Base-by-base conservation (phyloP, 768 basidiomycete species). In the Amanita jacksonii region DNA sequence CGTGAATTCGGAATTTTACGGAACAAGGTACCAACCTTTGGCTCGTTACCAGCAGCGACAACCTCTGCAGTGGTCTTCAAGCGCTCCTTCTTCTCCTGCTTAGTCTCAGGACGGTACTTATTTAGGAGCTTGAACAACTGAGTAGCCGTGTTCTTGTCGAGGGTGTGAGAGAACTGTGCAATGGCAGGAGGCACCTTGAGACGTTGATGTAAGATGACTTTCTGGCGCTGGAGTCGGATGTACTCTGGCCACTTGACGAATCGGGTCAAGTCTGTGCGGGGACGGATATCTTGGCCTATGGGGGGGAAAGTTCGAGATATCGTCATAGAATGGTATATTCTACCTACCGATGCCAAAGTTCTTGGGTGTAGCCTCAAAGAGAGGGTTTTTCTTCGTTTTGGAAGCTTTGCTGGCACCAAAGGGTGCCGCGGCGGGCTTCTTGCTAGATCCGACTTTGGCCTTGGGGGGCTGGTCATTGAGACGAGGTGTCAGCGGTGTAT, bases 161-260 rank as follows among this genome's bases (percentile, higher is more conserved):
- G 74, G 35, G 92, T 92, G 72, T 87, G 78, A n/a, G 82, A 79
- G 76, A 98, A 97, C 64, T 99, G 94, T 38, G 92, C 88, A 56
- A 99, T 93, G 54, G 94, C 89, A 31, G 94, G 94, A 53, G 94
- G 94, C 20, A 96, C 92, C 77, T 98, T 98, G 55, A 98, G 74
- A 57, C 94, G 89, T 70, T 97, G 91, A 77, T 87, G 72, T 49
- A 98, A 83, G 68, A 98, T 94, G 58, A 97, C 90, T 73, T 97
- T 97, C 69, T 97, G 92, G 62, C 94, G 82, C 62, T 98, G 94
- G 36, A 98, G 84, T 60, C 92, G 89, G 55, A 98, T 80, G 60
- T 98, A 98, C 71, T 93, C 90, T 54, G 94, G 94, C 94, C 94
- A 99, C 66, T 96, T 97, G 70, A 97, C 88, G 71, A 97, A 97